Percentiles rank a stretch among this genome's conserved stretches.
Evolutionary conservation across 108 stramenopile species (phyloP).

Genomic region (Chaetoceros muelleri): DNA sequence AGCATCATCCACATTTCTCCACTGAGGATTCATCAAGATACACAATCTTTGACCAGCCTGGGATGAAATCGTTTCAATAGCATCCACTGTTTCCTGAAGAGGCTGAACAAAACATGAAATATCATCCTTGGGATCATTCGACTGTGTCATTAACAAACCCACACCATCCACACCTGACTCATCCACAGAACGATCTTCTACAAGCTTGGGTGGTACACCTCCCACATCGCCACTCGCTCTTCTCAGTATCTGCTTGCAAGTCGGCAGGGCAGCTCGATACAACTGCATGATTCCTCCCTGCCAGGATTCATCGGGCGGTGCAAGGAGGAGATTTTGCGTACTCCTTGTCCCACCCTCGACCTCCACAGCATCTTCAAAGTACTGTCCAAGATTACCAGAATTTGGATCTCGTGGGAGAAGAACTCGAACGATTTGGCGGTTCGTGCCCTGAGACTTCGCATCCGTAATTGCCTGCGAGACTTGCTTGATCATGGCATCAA

Average conservation of each 20-base stretch:
- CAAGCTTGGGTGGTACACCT: constrained; percentile 57
- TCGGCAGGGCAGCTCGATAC: constrained; percentile 61
- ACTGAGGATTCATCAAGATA: constrained; percentile 77
- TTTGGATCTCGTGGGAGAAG: constrained; percentile 55
- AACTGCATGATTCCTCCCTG: constrained; percentile 89
- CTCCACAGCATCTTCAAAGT: constrained; percentile 41
- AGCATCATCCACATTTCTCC: constrained; percentile 80
- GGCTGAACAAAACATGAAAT: constrained; percentile 76
- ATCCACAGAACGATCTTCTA: constrained; percentile 76
- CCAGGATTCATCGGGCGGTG: constrained; percentile 82
- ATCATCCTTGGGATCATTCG: constrained; percentile 36
- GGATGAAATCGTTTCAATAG: constrained; percentile 35
- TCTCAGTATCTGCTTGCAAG: constrained; percentile 44
- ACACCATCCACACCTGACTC: constrained; percentile 84
- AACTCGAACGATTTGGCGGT: constrained; percentile 64
- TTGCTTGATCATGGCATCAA: constrained; percentile 67
- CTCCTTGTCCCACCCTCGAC: background rate
- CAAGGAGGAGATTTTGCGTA: constrained; percentile 27
- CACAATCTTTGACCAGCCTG: constrained; percentile 26
- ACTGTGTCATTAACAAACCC: constrained; percentile 60
- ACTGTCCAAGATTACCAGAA: constrained; percentile 43
- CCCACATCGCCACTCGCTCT: constrained; percentile 13
- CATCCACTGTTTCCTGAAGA: constrained; percentile 55
- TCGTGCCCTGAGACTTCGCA: constrained; percentile 38
- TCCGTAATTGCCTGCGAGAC: constrained; percentile 51